A percentile compares a stretch with the other conserved stretches of the same genome.
These are phyloP conservation scores for Melastoma malabathricum DNA, from an alignment of 345 rosid species.

Conservation along the genomic window DNA sequence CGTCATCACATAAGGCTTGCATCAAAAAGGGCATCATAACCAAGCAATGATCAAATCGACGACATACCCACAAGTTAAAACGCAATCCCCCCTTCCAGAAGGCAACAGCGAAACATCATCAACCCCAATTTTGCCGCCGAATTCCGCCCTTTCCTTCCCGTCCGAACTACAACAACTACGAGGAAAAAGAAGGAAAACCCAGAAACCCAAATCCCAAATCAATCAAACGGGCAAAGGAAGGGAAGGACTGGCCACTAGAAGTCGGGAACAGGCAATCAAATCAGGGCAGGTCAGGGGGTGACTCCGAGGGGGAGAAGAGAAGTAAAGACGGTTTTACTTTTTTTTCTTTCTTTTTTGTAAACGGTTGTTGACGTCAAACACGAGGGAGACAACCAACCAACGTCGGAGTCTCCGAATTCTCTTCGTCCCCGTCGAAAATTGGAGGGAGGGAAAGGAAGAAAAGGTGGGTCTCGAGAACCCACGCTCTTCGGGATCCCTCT, in stretches of 20 bases:
- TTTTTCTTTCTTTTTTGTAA: too few relatives aligned
- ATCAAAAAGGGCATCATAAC: too few relatives aligned
- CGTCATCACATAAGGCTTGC: too few relatives aligned
- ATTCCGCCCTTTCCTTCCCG: not conserved
- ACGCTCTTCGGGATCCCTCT: not conserved
- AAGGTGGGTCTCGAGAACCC: not conserved
- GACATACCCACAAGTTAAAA: too few relatives aligned
- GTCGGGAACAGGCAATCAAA: not conserved
- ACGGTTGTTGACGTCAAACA: too few relatives aligned
- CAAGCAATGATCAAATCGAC: too few relatives aligned
- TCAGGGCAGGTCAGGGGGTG: not conserved
- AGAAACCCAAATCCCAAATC: not conserved
- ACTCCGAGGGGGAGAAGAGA: not conserved
- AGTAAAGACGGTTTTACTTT: not conserved
- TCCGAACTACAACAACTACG: not conserved
- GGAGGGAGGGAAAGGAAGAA: not conserved
- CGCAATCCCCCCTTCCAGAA: too few relatives aligned
- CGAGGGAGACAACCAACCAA: too few relatives aligned
- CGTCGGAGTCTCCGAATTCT: too few relatives aligned
- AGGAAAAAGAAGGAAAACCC: not conserved
- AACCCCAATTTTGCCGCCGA: not conserved
- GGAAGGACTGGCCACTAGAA: not conserved
- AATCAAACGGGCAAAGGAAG: not conserved
- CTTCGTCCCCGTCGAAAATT: too few relatives aligned
- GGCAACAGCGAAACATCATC: not conserved